Conservation (phyloP, 2,329 filamentous ascomycete species). For the Arthrobotrys entomopaga region DNA sequence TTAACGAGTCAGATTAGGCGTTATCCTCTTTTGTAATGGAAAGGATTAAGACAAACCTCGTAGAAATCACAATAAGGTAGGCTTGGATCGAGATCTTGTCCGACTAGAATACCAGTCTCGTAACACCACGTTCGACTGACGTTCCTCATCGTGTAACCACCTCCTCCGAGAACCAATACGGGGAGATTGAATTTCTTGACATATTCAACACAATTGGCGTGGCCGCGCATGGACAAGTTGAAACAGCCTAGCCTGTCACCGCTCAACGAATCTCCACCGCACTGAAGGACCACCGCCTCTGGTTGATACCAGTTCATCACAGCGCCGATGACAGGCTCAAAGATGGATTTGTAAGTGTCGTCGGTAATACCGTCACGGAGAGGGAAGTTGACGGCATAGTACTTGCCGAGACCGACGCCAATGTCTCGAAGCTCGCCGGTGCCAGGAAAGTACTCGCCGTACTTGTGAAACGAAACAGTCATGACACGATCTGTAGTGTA, state of each 20-base stretch:
- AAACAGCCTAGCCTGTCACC: slow-evolving; percentile 94
- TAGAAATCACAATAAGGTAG: slow-evolving; percentile 78
- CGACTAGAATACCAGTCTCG: slow-evolving; percentile 79
- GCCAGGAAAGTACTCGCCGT: slow-evolving; percentile 85
- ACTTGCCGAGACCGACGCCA: slow-evolving; percentile 85
- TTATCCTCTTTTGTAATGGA: too few relatives aligned
- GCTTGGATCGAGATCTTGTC: slow-evolving; percentile 70
- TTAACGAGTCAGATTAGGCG: neutral
- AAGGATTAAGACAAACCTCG: slow-evolving; percentile 64
- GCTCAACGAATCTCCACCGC: slow-evolving; percentile 91
- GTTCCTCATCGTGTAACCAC: slow-evolving; percentile 95
- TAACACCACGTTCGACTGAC: slow-evolving; percentile 97
- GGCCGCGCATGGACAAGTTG: slow-evolving; percentile 94
- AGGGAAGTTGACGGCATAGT: slow-evolving; percentile 90
- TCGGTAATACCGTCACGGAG: slow-evolving; percentile 91
- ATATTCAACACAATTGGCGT: slow-evolving; percentile 88
- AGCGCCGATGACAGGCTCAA: slow-evolving; percentile 80
- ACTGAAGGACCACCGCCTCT: slow-evolving; percentile 90
- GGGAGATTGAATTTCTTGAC: slow-evolving; percentile 84
- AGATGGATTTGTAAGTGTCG: slow-evolving; percentile 85
- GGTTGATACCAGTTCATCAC: slow-evolving; percentile 87
- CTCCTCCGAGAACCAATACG: slow-evolving; percentile 89
- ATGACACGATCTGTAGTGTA: slow-evolving; percentile 89
- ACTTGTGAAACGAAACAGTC: slow-evolving; percentile 96
- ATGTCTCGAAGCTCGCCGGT: slow-evolving; percentile 88